These are phyloP conservation scores for Trichoderma asperellum DNA, from an alignment of 2,329 filamentous ascomycete genomes.

Conservation along the genomic window DNA sequence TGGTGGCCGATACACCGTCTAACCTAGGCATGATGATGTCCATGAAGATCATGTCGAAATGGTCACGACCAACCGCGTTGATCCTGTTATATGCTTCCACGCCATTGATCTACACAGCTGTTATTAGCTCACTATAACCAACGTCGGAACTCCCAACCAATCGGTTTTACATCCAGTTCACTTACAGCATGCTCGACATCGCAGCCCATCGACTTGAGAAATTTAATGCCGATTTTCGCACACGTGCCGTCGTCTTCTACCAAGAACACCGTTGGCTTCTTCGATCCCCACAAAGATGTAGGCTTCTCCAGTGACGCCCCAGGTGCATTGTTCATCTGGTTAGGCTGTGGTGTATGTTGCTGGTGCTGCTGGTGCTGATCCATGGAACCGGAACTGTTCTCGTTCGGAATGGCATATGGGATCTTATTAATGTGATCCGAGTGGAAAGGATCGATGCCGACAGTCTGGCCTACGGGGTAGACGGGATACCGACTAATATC, in stretches of 20 bases:
- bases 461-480: constrained; percentile 87
- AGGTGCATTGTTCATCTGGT: constrained; percentile 31
- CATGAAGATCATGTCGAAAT: constrained; percentile 77
- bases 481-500: constrained; percentile 68
- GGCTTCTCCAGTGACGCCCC: constrained; percentile 46
- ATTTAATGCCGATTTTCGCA: constrained; percentile 69
- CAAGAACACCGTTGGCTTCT: constrained; percentile 79
- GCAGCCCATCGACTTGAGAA: constrained; percentile 67
- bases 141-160: background rate
- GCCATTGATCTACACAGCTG: constrained; percentile 62
- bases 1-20: constrained; percentile 92
- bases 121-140: constrained; percentile 19
- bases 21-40: constrained; percentile 97
- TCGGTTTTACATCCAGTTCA: constrained; percentile 2
- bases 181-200: constrained; percentile 69
- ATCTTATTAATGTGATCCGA: constrained; percentile 94
- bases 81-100: constrained; percentile 90
- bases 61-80: constrained; percentile 49
- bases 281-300: constrained; percentile 56
- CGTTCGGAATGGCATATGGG: constrained; percentile 75
- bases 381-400: constrained; percentile 48
- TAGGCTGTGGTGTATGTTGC: constrained; percentile 32
- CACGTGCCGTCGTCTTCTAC: constrained; percentile 81
- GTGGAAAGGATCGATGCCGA: constrained; percentile 93
- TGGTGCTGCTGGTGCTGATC: constrained; percentile 41